These are phyloP conservation scores for Colletotrichum lentis DNA, from an alignment of 2,329 filamentous ascomycete genomes.

Conservation along the genomic window DNA sequence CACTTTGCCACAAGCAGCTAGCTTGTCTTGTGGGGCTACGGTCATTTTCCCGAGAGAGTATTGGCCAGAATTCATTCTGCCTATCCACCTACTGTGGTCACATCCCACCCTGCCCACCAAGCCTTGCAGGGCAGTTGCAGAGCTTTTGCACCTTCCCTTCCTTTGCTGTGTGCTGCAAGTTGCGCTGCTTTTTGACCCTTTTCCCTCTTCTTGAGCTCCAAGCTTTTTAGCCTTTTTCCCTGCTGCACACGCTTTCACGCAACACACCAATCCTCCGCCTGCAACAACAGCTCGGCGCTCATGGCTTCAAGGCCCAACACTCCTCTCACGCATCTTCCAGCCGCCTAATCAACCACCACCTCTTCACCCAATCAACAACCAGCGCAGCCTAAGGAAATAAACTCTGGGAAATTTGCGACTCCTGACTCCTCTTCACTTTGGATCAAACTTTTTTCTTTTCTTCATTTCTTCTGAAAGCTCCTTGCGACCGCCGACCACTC, in stretches of 20 bases:
- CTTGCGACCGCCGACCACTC: neutral
- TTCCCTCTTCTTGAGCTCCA: conserved; percentile 12
- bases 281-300: conserved; percentile 10
- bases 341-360: neutral
- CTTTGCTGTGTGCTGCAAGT: conserved; percentile 4
- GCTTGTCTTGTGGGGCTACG: neutral
- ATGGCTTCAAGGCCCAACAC: conserved; percentile 10
- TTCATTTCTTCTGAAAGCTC: conserved; percentile 11
- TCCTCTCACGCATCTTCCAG: neutral
- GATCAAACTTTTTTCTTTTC: conserved; percentile 1
- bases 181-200: conserved; percentile 13
- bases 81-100: conserved; percentile 11
- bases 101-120: neutral
- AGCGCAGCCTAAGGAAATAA: neutral
- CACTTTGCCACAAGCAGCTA: conserved; percentile 4
- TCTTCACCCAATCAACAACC: neutral
- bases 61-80: conserved; percentile 15
- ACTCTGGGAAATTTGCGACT: neutral
- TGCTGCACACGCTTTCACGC: conserved; percentile 17
- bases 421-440: neutral
- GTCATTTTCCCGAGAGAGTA: conserved; percentile 18
- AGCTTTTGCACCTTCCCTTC: neutral
- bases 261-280: conserved; percentile 18
- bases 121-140: conserved; percentile 8
- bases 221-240: conserved; percentile 2